phyloP scores from a whole-genome alignment of 345 rosid species.

The Erodium maritimum region DNA sequence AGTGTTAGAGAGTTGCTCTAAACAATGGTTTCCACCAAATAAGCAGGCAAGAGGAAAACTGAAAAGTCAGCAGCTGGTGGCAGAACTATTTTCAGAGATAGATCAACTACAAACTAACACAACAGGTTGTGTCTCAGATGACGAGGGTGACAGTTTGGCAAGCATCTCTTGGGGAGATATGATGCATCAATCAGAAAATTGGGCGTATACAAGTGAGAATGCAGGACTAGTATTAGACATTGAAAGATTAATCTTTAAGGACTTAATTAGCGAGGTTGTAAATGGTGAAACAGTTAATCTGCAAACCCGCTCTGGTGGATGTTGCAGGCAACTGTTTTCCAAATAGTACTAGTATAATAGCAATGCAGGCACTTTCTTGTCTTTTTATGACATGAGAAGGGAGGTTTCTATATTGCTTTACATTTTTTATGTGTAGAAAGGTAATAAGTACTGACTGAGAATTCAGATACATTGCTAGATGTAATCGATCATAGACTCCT shows the following conservation, averaged over 20 bases:
- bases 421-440: neutral
- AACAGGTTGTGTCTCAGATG: constrained; percentile 32
- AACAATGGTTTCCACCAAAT: constrained; percentile 18
- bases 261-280: constrained; percentile 60
- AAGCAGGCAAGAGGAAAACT: constrained; percentile 20
- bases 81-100: constrained; percentile 53
- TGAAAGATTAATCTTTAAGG: constrained; percentile 78
- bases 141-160: constrained; percentile 32
- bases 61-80: constrained; percentile 35
- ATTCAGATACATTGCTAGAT: neutral
- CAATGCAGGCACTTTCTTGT: neutral
- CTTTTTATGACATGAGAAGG: neutral
- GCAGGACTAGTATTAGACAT: constrained; percentile 51
- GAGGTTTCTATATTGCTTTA: neutral
- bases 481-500: neutral
- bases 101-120: constrained; percentile 39
- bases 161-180: constrained; percentile 43
- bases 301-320: constrained; percentile 19
- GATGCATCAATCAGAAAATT: constrained; percentile 31
- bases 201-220: constrained; percentile 43
- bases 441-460: neutral
- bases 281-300: constrained; percentile 23
- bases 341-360: constrained; percentile 14
- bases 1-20: constrained; percentile 21
- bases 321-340: constrained; percentile 44